phyloP scores from a whole-genome alignment of 2,329 filamentous ascomycete species.

The Arthrobotrys sphaeroides region DNA sequence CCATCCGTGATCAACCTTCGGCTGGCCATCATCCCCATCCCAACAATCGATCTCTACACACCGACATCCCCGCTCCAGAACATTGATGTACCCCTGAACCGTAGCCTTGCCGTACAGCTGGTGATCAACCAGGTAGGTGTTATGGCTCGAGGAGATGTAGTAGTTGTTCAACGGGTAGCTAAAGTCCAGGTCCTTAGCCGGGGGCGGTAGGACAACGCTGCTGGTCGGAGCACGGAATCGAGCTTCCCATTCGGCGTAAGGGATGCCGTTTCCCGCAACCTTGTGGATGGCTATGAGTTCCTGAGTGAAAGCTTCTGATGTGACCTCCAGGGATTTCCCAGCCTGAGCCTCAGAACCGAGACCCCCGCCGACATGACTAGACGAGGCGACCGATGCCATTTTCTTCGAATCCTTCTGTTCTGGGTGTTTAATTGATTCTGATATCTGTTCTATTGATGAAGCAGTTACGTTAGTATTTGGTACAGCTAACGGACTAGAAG shows the following conservation, averaged over 20 bases:
- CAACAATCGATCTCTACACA: constrained; percentile 80
- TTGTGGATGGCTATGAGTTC: constrained; percentile 54
- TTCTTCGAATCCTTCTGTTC: background rate
- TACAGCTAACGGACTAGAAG: background rate
- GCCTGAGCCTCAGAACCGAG: constrained; percentile 36
- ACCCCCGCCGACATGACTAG: constrained; percentile 51
- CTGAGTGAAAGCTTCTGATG: constrained; percentile 44
- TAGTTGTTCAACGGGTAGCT: constrained; percentile 72
- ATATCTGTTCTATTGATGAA: no score
- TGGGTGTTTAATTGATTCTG: no score
- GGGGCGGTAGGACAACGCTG: constrained; percentile 53
- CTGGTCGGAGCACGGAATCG: constrained; percentile 53
- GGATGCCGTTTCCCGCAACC: background rate
- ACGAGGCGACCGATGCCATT: constrained; percentile 38
- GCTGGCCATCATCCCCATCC: constrained; percentile 74
- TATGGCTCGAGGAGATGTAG: constrained; percentile 77
- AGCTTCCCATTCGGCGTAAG: constrained; percentile 47
- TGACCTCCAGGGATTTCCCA: constrained; percentile 41
- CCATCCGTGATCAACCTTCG: constrained; percentile 84
- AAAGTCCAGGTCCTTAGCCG: constrained; percentile 65
- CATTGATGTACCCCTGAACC: constrained; percentile 71
- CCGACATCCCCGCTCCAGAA: constrained; percentile 71
- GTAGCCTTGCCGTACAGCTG: constrained; percentile 73
- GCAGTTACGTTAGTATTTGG: background rate
- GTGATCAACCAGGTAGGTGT: constrained; percentile 76